phyloP scores from a whole-genome alignment of 2,329 filamentous ascomycete species.

The Penicillium rolfsii region DNA sequence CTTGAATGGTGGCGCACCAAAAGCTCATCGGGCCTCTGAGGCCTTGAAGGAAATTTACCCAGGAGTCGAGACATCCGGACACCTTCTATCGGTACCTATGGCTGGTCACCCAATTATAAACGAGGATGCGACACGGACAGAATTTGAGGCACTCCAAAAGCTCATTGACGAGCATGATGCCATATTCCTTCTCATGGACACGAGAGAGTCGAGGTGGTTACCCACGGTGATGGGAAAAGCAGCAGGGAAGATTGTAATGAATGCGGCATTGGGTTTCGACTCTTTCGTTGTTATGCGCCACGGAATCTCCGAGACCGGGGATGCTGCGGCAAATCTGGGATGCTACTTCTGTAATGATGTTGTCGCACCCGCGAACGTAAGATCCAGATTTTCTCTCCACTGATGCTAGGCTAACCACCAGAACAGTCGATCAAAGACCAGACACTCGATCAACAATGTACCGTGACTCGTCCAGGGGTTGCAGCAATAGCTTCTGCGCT shows the following conservation, averaged over 20 bases:
- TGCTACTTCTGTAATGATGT: constrained; percentile 99
- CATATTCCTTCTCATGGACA: constrained; percentile 97
- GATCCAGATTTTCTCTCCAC: constrained; percentile 40
- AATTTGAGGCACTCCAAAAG: constrained; percentile 74
- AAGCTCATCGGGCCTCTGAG: constrained; percentile 79
- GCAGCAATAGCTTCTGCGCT: constrained; percentile 90
- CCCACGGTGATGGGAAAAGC: constrained; percentile 96
- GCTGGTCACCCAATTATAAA: constrained; percentile 85
- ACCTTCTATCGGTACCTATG: constrained; percentile 90
- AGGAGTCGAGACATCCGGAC: constrained; percentile 78
- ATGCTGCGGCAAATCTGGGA: constrained; percentile 70
- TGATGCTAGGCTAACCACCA: constrained; percentile 22
- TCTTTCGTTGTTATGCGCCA: constrained; percentile 98
- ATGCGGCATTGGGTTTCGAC: constrained; percentile 93
- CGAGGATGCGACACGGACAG: constrained; percentile 66
- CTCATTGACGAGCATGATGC: constrained; percentile 85
- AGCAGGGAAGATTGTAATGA: constrained; percentile 91
- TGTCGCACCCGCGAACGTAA: constrained; percentile 87
- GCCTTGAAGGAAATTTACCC: constrained; percentile 86
- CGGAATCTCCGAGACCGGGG: constrained; percentile 65
- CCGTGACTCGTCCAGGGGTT: constrained; percentile 89
- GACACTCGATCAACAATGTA: constrained; percentile 97
- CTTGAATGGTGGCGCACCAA: constrained; percentile 77
- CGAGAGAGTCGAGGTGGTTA: constrained; percentile 89
- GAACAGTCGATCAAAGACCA: constrained; percentile 85